These are phyloP conservation scores for Nicotiana noctiflora DNA, from an alignment of 257 asterid genomes.

Conservation along the genomic window DNA sequence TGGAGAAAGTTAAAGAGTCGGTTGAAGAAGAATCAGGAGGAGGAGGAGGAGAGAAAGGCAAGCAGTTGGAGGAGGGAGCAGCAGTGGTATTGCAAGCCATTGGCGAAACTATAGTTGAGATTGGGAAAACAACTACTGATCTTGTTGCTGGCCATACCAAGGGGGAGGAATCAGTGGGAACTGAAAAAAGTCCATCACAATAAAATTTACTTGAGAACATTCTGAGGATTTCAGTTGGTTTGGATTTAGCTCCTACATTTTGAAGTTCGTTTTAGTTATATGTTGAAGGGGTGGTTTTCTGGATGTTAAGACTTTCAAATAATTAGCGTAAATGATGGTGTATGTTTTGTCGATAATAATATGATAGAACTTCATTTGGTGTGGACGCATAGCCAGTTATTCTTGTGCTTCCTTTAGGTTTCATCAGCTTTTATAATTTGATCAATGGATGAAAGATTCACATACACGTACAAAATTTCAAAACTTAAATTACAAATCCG, in stretches of 20 bases:
- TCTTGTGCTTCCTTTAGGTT: too few relatives aligned
- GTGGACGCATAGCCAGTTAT: neutral
- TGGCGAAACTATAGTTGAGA: slow-evolving; percentile 81
- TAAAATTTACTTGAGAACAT: neutral
- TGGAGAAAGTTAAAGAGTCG: slow-evolving; percentile 7
- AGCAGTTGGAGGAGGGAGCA: slow-evolving; percentile 2
- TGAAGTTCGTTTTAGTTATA: neutral
- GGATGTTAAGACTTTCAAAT: neutral
- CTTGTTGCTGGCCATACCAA: slow-evolving; percentile 45
- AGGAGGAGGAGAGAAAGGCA: slow-evolving; percentile 8
- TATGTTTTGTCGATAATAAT: neutral
- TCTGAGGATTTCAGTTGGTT: neutral
- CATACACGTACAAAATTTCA: too few relatives aligned
- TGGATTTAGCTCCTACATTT: neutral
- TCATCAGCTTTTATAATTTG: too few relatives aligned
- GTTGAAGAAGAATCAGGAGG: slow-evolving; percentile 2
- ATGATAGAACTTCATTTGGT: neutral
- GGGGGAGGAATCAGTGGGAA: neutral
- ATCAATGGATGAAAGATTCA: too few relatives aligned
- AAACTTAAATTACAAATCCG: too few relatives aligned
- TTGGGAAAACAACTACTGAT: slow-evolving; percentile 65
- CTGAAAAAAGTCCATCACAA: neutral
- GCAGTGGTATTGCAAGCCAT: slow-evolving; percentile 46
- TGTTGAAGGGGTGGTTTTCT: neutral
- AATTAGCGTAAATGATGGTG: neutral